Evolutionary conservation across 331 rosid genomes (phyloP).

Genomic region (Dryas integrifolia): DNA sequence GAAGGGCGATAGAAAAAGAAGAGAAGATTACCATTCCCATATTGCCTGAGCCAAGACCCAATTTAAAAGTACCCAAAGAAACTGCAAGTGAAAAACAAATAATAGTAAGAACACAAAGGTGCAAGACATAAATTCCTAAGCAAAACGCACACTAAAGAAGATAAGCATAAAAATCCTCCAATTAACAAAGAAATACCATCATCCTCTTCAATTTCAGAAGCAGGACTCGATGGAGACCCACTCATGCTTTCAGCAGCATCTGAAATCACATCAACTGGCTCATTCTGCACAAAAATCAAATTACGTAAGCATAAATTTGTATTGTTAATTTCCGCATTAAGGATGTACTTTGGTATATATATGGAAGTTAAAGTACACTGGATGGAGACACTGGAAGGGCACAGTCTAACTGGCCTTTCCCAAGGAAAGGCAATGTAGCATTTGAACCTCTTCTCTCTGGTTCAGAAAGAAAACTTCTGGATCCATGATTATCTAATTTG

Average conservation of each 20-base stretch:
- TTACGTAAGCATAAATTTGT: conserved; percentile 9
- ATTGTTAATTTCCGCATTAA: conserved; percentile 15
- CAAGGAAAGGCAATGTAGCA: conserved; percentile 33
- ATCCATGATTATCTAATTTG: conserved; percentile 28
- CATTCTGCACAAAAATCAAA: conserved; percentile 43
- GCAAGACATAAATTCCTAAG: conserved; percentile 16
- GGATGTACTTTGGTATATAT: conserved; percentile 14
- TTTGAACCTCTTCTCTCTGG: conserved; percentile 35
- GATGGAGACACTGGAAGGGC: conserved; percentile 43
- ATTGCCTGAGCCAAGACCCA: conserved; percentile 34
- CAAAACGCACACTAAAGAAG: conserved; percentile 1
- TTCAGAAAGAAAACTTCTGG: conserved; percentile 20
- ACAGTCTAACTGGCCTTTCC: conserved; percentile 38
- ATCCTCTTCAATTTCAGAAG: conserved; percentile 50
- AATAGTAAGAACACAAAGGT: conserved; percentile 27
- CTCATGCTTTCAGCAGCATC: conserved; percentile 47
- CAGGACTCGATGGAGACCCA: conserved; percentile 56
- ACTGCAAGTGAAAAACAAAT: conserved; percentile 47
- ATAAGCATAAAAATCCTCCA: conserved; percentile 23
- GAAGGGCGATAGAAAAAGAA: not conserved
- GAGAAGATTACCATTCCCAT: conserved; percentile 49
- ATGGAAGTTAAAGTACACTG: conserved; percentile 44
- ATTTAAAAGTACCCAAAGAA: conserved; percentile 38
- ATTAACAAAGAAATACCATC: conserved; percentile 41
- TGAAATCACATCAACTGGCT: conserved; percentile 49